Evolutionary conservation across 1,284 basidiomycete genomes (phyloP).

Genomic region (Heterobasidion irregulare): DNA sequence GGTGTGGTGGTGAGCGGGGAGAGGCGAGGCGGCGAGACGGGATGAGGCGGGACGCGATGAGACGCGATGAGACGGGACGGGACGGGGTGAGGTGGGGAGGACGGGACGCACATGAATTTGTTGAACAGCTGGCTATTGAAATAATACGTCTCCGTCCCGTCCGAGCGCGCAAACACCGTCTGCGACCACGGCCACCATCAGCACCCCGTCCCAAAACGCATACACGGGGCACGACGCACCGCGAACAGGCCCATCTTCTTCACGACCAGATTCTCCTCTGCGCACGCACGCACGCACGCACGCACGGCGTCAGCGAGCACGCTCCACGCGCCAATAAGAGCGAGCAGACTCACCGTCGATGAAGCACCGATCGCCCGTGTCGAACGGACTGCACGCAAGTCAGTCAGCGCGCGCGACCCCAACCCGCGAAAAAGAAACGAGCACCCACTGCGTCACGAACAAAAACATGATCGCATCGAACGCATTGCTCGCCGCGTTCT

Average conservation of each 20-base stretch:
- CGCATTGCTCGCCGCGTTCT: slow-evolving; percentile 55
- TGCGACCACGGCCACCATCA: slow-evolving; percentile 16
- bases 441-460: slow-evolving; percentile 69
- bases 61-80: not conserved
- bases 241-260: slow-evolving; percentile 74
- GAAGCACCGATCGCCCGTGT: slow-evolving; percentile 71
- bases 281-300: not conserved
- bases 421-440: slow-evolving; percentile 1
- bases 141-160: slow-evolving; percentile 71
- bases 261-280: slow-evolving; percentile 62
- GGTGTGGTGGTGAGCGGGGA: slow-evolving; percentile 12
- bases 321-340: not conserved
- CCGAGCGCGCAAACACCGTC: slow-evolving; percentile 58
- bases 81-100: too few relatives aligned
- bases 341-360: slow-evolving; percentile 42
- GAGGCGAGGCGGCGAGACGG: not conserved
- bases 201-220: not conserved
- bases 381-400: slow-evolving; percentile 46
- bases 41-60: slow-evolving; percentile 17
- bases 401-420: too few relatives aligned
- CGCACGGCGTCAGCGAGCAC: not conserved
- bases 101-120: slow-evolving; percentile 55
- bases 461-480: slow-evolving; percentile 76
- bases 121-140: slow-evolving; percentile 68
- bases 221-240: slow-evolving; percentile 22